Evolutionary conservation across 2,329 filamentous ascomycete species (phyloP), one percentile per base, ranked within the genome.

Genomic region (Colletotrichum falcatum): DNA sequence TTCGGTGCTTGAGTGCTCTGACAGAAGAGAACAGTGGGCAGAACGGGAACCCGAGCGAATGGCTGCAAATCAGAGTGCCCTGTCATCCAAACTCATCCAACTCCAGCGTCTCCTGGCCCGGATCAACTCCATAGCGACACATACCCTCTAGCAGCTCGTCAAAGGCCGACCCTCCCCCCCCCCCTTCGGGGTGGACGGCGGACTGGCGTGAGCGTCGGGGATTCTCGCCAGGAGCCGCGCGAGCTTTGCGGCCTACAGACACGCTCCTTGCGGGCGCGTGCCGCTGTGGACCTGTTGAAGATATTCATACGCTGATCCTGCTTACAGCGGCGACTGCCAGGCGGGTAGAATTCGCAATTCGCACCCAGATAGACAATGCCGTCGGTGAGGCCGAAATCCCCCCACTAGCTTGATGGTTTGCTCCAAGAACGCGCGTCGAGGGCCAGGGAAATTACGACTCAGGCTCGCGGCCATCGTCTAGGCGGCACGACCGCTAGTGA

Each of bases 301-400:
- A 74, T 65, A 9, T 14, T 35, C 14, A 84, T 84, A 0, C 76
- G 78, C 55, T 81, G 82, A 69, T 83, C 81, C 1, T 81, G 82
- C 55, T 77, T 77, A 3, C 81, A 81, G 42, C 82, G 79, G 77
- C 78, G 83, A 46, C 84, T 80, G 0, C 82, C 83, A 2, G 78
- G 76, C 3, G 90, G 81, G 83, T 83, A 2, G 78, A n/a, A n/a
- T n/a, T n/a, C n/a, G n/a, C n/a, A n/a, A 77, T 3, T 90, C 81
- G 74, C 88, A 90, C 73, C 91, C 88, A 70, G 84, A 88, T 5
- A 91, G 82, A 88, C 86, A 65, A 91, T 87, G 0, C 89, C 89
- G 5, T 88, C 88, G 0, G 88, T 90, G 58, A 91, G 84, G 4
- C 89, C 89, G 33, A 91, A 80, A 0, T n/a, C n/a, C 89, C 89